These are phyloP conservation scores for Penicillium sp. DNA, from an alignment of 2,329 filamentous ascomycete species.

Conservation along the genomic window DNA sequence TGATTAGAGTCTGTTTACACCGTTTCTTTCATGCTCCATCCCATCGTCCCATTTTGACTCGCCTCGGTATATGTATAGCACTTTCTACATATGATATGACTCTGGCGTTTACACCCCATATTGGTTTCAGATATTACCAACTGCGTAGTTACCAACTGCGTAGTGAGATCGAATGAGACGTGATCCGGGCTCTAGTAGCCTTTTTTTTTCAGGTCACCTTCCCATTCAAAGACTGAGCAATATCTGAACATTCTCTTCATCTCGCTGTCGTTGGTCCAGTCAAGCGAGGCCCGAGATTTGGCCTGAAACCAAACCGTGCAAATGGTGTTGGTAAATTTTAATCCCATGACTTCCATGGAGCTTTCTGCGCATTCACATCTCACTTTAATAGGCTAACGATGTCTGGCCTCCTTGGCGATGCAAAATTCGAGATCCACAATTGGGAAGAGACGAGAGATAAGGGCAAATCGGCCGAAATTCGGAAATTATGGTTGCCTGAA, in stretches of 20 bases:
- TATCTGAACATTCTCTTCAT: neutral
- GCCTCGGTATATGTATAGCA: neutral
- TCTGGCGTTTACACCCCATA: neutral
- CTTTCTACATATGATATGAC: neutral
- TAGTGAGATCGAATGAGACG: neutral
- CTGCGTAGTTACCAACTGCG: neutral
- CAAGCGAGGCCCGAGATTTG: neutral
- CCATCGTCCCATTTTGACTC: neutral
- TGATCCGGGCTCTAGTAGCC: neutral
- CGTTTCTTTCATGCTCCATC: neutral
- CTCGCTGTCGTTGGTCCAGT: neutral
- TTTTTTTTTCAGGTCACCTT: neutral
- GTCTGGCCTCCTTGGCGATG: neutral
- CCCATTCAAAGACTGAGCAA: neutral
- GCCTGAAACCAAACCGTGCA: neutral
- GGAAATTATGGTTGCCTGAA: neutral
- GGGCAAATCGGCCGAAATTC: neutral
- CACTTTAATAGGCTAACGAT: neutral
- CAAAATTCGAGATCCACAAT: neutral
- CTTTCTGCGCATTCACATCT: neutral
- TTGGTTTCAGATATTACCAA: neutral
- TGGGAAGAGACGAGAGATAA: neutral
- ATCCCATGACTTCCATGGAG: neutral
- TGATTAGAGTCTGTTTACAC: neutral
- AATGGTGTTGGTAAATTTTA: neutral